Base-by-base conservation (phyloP, 139 green algal species). In the Tetradesmus lagerheimii region DNA sequence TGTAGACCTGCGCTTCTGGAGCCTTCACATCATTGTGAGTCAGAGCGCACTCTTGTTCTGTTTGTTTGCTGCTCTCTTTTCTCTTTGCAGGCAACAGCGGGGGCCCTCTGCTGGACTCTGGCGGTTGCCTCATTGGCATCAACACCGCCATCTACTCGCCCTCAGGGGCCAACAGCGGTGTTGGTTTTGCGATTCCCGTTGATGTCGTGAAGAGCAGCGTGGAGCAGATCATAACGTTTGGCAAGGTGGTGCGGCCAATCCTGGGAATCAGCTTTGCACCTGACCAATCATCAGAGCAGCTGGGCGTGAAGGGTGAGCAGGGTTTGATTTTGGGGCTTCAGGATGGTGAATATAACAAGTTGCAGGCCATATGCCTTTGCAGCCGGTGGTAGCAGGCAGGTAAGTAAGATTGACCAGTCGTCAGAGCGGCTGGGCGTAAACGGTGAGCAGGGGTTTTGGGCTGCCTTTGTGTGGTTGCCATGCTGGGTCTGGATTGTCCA, bases 251-350 rank as follows among this genome's bases (percentile, higher is more conserved):
- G 37, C 90, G 96, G 15, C 97, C 97, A 1, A 89, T 98, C 29
- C 90, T 99, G n/a, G 97, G 97, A 80, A 98, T 99, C 89, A 92
- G 94, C 38, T 99, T 99, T 92, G 97, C 97, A 0, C 96, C 97
- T 14, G 97, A 99, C 85, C 93, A 95, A 83, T 95, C 94, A 1
- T 93, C 93, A 8, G 92, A 96, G 88, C 89, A 94, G 77, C 86
- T 97, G 29, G 95, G 95, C 0, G 93, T 97, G 27, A 94, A 95
- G 35, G 93, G 93, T 95, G 77, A 66, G 85, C 47, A 62, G 9
- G 47, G 47, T 11, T 62, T 62, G n/a, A n/a, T n/a, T n/a, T n/a
- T n/a, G n/a, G n/a, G n/a, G n/a, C n/a, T n/a, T n/a, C n/a, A n/a
- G n/a, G n/a, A n/a, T n/a, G n/a, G n/a, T n/a, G n/a, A n/a, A n/a